Base-by-base conservation (phyloP, 176 grass and related monocot genomes). In the Raddia guianensis region DNA sequence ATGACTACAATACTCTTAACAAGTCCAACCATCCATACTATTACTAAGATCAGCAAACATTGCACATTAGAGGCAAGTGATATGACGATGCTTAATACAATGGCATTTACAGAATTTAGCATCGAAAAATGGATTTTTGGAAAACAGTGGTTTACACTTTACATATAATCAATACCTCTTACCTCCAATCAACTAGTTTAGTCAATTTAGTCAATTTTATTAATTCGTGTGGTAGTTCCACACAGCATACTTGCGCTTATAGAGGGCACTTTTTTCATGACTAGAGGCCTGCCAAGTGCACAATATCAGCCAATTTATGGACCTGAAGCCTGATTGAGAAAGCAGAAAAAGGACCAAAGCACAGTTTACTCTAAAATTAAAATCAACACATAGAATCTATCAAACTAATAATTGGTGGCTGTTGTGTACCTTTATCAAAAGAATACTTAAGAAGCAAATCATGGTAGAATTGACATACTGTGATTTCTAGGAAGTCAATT, bases 351-450 rank as follows among this genome's bases (percentile, higher is more conserved):
- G 2, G 2, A 68, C 6, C 8, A 8, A 68, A 49, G 46, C 51
- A 19, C 33, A 51, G 27, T 43, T 67, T n/a, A 47, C 21, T 47
- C 40, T 44, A 40, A 21, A 61, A 46, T 61, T 15, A 9, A 54
- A 0, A 7, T 51, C 46, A 50, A n/a, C 37, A 19, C 2, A 18
- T 20, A 21, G 15, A 46, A 44, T 19, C 12, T 21, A 12, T 40
- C 37, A 40, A 40, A 40, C 37, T 40, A 75, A 44, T 49, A 51
- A 58, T n/a, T 11, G 7, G 65, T 50, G 47, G 68, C 35, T 72
- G 6, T 18, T 37, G 71, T 76, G 73, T 10, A 53, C 13, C 63
- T 49, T 27, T 52, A 73, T 62, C 34, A 63, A 73, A 73, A 70
- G 34, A 34, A 65, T 15, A 55, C 55, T 2, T 2, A 50, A 34